Evolutionary conservation across 2,329 filamentous ascomycete genomes (phyloP).

Genomic region (Colletotrichum liriopes): DNA sequence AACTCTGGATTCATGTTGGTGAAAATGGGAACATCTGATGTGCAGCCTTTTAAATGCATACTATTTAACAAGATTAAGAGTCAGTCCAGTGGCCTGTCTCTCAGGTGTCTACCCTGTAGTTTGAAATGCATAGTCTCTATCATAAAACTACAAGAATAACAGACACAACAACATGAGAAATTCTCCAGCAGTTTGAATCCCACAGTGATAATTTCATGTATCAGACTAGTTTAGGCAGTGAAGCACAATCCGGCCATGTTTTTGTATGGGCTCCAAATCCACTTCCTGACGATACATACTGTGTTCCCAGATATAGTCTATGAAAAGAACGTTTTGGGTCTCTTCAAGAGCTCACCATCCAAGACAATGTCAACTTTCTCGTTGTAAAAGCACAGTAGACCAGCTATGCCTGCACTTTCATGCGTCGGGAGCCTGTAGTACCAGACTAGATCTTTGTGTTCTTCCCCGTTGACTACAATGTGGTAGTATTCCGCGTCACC

Average conservation of each 20-base stretch:
- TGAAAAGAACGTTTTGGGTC: constrained; percentile 49
- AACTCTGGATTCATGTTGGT: not conserved
- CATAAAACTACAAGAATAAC: no score
- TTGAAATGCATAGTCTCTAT: not conserved
- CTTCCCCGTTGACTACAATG: constrained; percentile 62
- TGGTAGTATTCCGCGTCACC: constrained; percentile 76
- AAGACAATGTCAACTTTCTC: constrained; percentile 77
- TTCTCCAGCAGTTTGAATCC: not conserved
- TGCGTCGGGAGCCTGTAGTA: constrained; percentile 71
- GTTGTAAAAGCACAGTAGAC: constrained; percentile 76
- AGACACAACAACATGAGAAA: not conserved
- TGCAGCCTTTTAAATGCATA: not conserved
- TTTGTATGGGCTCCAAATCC: not conserved
- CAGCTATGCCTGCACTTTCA: constrained; percentile 70
- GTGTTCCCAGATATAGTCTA: not conserved
- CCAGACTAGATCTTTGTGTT: constrained; percentile 71
- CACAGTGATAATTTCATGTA: not conserved
- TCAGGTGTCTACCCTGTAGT: no score
- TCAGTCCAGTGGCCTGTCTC: not conserved
- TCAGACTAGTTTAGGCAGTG: no score
- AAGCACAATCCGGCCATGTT: not conserved
- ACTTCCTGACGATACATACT: no score
- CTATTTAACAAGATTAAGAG: not conserved
- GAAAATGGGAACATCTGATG: not conserved
- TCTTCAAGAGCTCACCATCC: constrained; percentile 61